Evolutionary conservation across 805 yeast species (phyloP), one percentile per base, ranked within the genome.

Genomic region (Schizosaccharomyces octosporus): DNA sequence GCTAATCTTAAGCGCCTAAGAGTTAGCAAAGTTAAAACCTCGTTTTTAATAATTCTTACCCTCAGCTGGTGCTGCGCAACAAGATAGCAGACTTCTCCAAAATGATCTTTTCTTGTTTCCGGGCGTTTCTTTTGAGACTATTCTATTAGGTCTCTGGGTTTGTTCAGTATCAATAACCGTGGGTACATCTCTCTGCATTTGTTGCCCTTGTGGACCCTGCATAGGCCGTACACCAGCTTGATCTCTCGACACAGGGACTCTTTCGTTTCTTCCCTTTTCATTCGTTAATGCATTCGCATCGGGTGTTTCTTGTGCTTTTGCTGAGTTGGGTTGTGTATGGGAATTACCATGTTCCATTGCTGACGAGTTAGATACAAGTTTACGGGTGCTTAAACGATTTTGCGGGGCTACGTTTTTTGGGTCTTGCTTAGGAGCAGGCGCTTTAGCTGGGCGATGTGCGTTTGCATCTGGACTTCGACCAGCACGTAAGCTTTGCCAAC

Each of bases 401-500:
- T 45, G 51, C 5, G 27, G 51, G 5, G 24, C 51, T 13, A 24
- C 11, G 6, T 9, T 9, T 24, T 45, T 45, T 1, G 51, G 27
- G 6, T 45, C 51, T 7, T 19, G 27, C 27, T 45, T 45, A 24
- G 51, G 51, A 19, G 51, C 51, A 6, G 51, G 51, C 1, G 51
- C 27, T 45, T 45, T 45, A 24, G n/a, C n/a, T 45, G 51, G 27
- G 27, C 51, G 51, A 9, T 45, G 51, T 7, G 21, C 17, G 6
- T 45, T 24, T 24, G 36, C 13, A 4, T 51, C 36, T 3, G 5
- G 31, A 39, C n/a, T 29, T 51, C 36, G 57, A 9, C 31, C 36
- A 29, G 29, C 21, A 9, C 57, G 41, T 36, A 51, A 24, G 17
- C 36, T 24, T 73, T 93, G 97, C 95, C 96, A 90, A 61, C 97